Percentiles rank a stretch among this genome's conserved stretches.
Conservation (phyloP, 2,329 filamentous ascomycete species). For the Penicillium paneum region DNA sequence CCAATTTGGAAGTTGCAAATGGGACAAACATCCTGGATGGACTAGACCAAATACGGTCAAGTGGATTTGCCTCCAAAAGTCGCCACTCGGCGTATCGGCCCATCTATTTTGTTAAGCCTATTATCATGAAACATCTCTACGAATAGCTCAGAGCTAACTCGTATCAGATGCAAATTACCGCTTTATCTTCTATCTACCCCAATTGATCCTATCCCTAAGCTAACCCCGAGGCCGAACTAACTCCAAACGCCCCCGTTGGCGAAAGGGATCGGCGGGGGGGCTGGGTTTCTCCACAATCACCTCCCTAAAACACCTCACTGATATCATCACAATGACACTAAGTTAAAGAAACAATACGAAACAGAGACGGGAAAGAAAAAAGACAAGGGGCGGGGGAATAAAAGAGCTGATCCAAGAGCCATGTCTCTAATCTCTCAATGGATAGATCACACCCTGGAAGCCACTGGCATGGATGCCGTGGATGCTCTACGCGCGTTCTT, state of each 20-base stretch:
- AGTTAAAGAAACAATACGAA: neutral
- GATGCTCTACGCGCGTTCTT: constrained; percentile 39
- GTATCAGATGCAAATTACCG: neutral
- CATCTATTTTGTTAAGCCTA: neutral
- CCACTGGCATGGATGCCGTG: constrained; percentile 21
- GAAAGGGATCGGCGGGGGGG: constrained; percentile 1
- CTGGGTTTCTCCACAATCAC: constrained; percentile 3
- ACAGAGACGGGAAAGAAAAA: neutral
- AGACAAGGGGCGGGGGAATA: neutral
- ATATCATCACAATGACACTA: constrained; percentile 1
- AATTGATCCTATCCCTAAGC: neutral
- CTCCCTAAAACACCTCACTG: constrained; percentile 1
- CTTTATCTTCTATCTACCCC: neutral
- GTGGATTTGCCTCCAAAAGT: neutral
- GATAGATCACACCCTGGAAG: constrained; percentile 15
- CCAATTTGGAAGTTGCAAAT: neutral
- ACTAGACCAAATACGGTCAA: constrained; percentile 2
- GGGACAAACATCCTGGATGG: neutral
- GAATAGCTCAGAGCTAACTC: neutral
- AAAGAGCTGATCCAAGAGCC: neutral
- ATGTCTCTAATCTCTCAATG: constrained; percentile 13
- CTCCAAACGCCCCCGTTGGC: neutral
- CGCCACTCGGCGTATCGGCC: neutral
- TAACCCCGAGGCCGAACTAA: constrained; percentile 1
- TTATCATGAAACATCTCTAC: neutral